phyloP scores from a whole-genome alignment of 805 yeast genomes.

The Schizosaccharomyces japonicus region DNA sequence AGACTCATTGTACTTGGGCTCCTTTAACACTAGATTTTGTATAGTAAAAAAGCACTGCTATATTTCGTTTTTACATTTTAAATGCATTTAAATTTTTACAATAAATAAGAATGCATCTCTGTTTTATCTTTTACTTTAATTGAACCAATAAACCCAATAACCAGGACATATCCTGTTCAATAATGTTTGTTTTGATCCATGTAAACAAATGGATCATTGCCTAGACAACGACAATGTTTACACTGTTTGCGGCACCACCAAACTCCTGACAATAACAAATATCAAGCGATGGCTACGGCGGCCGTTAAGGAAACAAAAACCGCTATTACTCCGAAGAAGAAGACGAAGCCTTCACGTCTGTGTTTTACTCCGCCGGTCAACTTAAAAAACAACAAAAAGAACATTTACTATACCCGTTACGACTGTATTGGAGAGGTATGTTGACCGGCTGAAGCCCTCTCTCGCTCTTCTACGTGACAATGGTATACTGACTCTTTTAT shows the following conservation, averaged over 20 bases:
- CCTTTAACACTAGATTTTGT: too few species aligned
- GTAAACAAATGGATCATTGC: neutral
- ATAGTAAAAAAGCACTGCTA: too few species aligned
- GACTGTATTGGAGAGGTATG: slow-evolving; percentile 5
- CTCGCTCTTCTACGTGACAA: neutral
- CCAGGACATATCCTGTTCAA: too few species aligned
- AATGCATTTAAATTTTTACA: too few species aligned
- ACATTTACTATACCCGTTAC: neutral
- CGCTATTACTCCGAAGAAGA: slow-evolving; percentile 3
- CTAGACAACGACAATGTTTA: neutral
- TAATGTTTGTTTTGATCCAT: too few species aligned
- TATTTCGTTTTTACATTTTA: too few species aligned
- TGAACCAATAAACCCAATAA: too few species aligned
- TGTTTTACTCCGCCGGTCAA: slow-evolving; percentile 4
- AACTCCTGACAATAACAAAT: neutral
- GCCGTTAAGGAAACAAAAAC: neutral
- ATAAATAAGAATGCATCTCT: too few species aligned
- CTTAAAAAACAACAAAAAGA: neutral
- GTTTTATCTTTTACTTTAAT: too few species aligned
- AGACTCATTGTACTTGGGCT: too few species aligned
- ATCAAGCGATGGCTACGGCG: neutral
- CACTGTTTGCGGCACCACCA: neutral
- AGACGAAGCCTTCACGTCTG: slow-evolving; percentile 1
- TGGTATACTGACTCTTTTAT: neutral
- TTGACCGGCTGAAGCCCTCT: neutral